Evolutionary conservation across 768 basidiomycete genomes (phyloP).

Genomic region (Suillus spraguei): DNA sequence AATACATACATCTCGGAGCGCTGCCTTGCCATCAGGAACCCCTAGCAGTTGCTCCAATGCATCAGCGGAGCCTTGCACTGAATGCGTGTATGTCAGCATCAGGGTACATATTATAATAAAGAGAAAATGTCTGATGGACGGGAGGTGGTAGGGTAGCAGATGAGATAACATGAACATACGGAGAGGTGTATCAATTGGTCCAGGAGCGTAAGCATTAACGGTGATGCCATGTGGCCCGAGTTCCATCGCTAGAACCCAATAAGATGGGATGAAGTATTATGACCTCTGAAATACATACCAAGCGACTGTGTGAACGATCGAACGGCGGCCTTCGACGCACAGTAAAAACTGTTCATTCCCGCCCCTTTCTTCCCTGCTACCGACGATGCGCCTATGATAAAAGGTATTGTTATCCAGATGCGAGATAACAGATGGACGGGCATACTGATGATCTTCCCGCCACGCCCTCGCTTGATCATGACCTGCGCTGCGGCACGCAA

Average conservation of each 20-base stretch:
- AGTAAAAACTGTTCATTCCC: slow-evolving; percentile 1
- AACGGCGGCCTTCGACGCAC: slow-evolving; percentile 12
- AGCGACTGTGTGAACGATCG: slow-evolving; percentile 11
- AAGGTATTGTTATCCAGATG: neutral
- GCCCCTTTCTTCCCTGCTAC: slow-evolving; percentile 38
- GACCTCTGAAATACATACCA: slow-evolving; percentile 4
- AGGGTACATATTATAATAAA: neutral
- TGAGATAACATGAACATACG: slow-evolving; percentile 12
- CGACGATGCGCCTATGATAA: slow-evolving; percentile 32
- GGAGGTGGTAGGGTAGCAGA: neutral
- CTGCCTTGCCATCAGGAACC: neutral
- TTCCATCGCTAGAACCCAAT: slow-evolving; percentile 23
- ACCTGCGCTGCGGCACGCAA: slow-evolving; percentile 44
- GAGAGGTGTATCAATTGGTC: slow-evolving; percentile 19
- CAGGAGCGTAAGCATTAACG: slow-evolving; percentile 27
- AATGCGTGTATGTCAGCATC: neutral
- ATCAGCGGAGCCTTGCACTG: neutral
- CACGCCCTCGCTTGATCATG: slow-evolving; percentile 46
- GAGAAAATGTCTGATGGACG: neutral
- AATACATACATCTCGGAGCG: neutral
- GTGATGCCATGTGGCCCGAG: slow-evolving; percentile 20
- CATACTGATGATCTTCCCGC: slow-evolving; percentile 45
- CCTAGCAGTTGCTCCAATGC: neutral
- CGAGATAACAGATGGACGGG: neutral
- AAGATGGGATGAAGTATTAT: neutral